Evolutionary conservation across 163 green algal species (phyloP).

Genomic region (Chlorella variabilis): DNA sequence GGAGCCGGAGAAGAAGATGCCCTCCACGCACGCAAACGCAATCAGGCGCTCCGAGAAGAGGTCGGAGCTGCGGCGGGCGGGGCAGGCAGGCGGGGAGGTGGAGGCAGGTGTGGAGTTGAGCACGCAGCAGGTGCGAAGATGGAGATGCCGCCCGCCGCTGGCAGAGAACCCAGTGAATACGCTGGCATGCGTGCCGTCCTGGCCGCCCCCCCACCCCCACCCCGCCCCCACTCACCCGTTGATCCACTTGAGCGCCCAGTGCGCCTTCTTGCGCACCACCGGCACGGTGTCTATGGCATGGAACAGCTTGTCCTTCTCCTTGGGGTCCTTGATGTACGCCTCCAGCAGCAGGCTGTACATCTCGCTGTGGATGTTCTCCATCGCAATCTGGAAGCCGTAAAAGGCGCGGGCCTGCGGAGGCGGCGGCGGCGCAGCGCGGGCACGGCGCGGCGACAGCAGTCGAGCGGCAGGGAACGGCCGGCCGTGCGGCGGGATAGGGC

Average conservation of each 20-base stretch:
- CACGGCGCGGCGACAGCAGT: no score
- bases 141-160: no score
- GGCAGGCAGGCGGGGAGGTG: neutral
- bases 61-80: conserved; percentile 33
- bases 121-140: no score
- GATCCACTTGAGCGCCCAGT: conserved; percentile 84
- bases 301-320: conserved; percentile 76
- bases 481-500: no score
- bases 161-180: no score
- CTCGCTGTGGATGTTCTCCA: conserved; percentile 98
- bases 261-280: conserved; percentile 80
- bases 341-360: conserved; percentile 92
- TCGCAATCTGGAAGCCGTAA: conserved; percentile 94
- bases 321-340: conserved; percentile 85
- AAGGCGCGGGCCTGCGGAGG: conserved; percentile 78
- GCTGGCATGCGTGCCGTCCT: no score
- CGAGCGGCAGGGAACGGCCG: no score
- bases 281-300: conserved; percentile 83
- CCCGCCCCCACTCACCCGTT: conserved; percentile 34
- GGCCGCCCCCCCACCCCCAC: neutral
- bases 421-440: neutral
- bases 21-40: conserved; percentile 89
- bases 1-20: conserved; percentile 90
- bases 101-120: no score
- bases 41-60: conserved; percentile 80